Conservation (phyloP, 805 yeast species). For the Nakazawaea ernobii region DNA sequence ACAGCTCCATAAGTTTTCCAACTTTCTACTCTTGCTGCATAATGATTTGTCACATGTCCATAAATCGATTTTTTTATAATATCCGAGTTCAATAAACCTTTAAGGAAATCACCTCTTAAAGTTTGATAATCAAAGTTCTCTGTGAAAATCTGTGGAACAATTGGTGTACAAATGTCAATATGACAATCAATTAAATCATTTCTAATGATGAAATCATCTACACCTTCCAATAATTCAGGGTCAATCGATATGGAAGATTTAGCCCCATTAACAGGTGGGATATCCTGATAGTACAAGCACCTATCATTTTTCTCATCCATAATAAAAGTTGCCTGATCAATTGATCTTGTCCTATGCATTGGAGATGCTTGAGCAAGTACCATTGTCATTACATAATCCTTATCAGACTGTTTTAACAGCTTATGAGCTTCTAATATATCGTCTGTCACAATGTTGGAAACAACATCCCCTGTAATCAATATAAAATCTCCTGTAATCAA, state of each 20-base stretch:
- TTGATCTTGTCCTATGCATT: slow-evolving; percentile 75
- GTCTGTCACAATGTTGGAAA: slow-evolving; percentile 81
- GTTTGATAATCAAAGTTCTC: slow-evolving; percentile 94
- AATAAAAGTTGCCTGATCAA: slow-evolving; percentile 81
- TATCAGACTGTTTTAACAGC: slow-evolving; percentile 65
- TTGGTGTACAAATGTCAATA: slow-evolving; percentile 91
- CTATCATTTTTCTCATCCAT: slow-evolving; percentile 68
- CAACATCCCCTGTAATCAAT: slow-evolving; percentile 89
- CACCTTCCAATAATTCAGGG: slow-evolving; percentile 74
- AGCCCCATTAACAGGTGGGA: slow-evolving; percentile 48
- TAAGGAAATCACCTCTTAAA: slow-evolving; percentile 80
- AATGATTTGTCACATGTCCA: slow-evolving; percentile 74
- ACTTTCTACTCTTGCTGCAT: slow-evolving; percentile 93
- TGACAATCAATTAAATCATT: slow-evolving; percentile 96
- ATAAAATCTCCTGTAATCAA: slow-evolving; percentile 86
- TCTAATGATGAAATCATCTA: slow-evolving; percentile 72
- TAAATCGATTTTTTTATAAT: slow-evolving; percentile 86
- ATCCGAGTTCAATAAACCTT: slow-evolving; percentile 87
- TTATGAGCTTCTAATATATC: slow-evolving; percentile 71
- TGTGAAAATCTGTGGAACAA: slow-evolving; percentile 91
- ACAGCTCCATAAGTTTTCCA: slow-evolving; percentile 92
- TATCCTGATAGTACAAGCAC: slow-evolving; percentile 80
- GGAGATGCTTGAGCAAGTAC: slow-evolving; percentile 83
- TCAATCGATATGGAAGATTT: slow-evolving; percentile 58
- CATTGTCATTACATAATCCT: slow-evolving; percentile 93